These are phyloP conservation scores for Chaetomium cochliodes DNA, from an alignment of 495 filamentous ascomycete genomes.

Conservation along the genomic window DNA sequence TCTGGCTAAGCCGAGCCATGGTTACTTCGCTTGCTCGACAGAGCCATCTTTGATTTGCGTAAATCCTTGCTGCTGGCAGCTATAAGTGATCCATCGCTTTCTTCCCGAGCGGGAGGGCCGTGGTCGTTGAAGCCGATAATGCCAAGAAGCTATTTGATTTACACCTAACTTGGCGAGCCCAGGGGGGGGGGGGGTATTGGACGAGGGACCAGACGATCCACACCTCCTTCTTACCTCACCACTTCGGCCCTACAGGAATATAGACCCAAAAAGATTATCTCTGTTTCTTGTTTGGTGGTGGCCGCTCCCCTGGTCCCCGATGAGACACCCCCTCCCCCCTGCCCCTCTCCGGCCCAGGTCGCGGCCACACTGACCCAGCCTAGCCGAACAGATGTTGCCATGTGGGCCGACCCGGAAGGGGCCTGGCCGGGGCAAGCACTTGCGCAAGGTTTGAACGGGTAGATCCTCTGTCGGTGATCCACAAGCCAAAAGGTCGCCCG, in stretches of 20 bases:
- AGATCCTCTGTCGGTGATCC: slow-evolving; percentile 28
- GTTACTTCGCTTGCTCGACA: slow-evolving; percentile 1
- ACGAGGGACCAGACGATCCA: not conserved
- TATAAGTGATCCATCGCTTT: slow-evolving; percentile 4
- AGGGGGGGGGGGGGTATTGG: not conserved
- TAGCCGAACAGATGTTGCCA: slow-evolving; percentile 35
- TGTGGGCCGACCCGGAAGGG: slow-evolving; percentile 36
- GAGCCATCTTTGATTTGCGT: not conserved
- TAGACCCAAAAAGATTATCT: slow-evolving; percentile 25
- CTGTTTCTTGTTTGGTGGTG: slow-evolving; percentile 27
- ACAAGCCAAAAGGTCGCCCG: slow-evolving; percentile 8
- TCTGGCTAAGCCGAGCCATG: not conserved
- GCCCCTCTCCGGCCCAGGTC: slow-evolving; percentile 22
- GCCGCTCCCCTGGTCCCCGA: slow-evolving; percentile 12
- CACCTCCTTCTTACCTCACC: not conserved
- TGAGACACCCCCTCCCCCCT: slow-evolving; percentile 12
- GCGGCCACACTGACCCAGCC: slow-evolving; percentile 31
- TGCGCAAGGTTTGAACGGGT: slow-evolving; percentile 28
- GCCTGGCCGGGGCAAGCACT: slow-evolving; percentile 24
- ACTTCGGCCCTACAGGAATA: not conserved
- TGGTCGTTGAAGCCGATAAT: not conserved
- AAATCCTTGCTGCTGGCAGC: not conserved
- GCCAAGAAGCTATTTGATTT: slow-evolving; percentile 6
- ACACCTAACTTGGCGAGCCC: slow-evolving; percentile 9
- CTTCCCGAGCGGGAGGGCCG: not conserved